Conservation (phyloP, 176 grass and related monocot genomes). For the sorghum (Sorghum bicolor) region Sorghum_bicolor_NCBIv3 NC_012877.2:2957001-2957500, state of each 20-base stretch:
- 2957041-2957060: slow-evolving; percentile 23
- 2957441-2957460: slow-evolving; percentile 46
- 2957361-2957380: slow-evolving; percentile 14
- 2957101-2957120: not conserved
- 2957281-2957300: slow-evolving; percentile 67
- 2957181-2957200: not conserved
- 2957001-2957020: slow-evolving; percentile 54
- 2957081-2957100: not conserved
- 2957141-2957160: not conserved
- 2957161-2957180: not conserved
- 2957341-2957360: slow-evolving; percentile 12
- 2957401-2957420: not conserved
- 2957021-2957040: not conserved
- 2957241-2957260: slow-evolving; percentile 80
- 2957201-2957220: not conserved
- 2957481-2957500: slow-evolving; percentile 85
- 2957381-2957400: slow-evolving; percentile 5
- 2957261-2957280: slow-evolving; percentile 91
- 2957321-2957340: slow-evolving; percentile 34
- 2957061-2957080: slow-evolving; percentile 15
- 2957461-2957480: slow-evolving; percentile 95
- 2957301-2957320: slow-evolving; percentile 77
- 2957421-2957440: slow-evolving; percentile 15
- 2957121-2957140: not conserved
- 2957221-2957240: not conserved